A percentile compares a stretch with the other conserved stretches of the same genome.
These are phyloP conservation scores for Achaetomiella virescens DNA, from an alignment of 495 filamentous ascomycete genomes.

Conservation along the genomic window DNA sequence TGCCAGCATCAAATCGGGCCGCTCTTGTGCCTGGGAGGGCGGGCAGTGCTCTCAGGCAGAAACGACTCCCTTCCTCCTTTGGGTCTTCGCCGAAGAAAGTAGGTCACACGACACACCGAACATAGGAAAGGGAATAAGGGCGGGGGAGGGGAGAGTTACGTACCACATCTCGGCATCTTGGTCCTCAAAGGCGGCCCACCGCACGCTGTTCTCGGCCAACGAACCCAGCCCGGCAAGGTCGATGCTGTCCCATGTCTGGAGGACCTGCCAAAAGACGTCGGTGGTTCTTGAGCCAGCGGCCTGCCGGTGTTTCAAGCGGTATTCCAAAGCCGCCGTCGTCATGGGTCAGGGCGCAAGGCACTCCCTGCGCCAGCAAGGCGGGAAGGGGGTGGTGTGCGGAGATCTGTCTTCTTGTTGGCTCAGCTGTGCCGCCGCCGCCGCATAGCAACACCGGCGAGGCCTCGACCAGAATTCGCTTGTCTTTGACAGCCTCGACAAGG, in stretches of 20 bases:
- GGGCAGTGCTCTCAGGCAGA: no score
- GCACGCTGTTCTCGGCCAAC: constrained; percentile 85
- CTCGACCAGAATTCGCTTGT: constrained; percentile 82
- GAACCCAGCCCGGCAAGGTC: constrained; percentile 75
- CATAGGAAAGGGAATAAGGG: neutral
- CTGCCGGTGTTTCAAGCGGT: constrained; percentile 56
- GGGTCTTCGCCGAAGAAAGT: no score
- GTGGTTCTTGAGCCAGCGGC: constrained; percentile 63
- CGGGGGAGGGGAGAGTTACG: no score
- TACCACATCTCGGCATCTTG: constrained; percentile 60
- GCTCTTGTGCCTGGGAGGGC: no score
- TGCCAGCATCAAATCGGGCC: no score
- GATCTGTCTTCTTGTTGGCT: constrained; percentile 59
- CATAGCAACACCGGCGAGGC: constrained; percentile 81
- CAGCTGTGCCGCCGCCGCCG: no score
- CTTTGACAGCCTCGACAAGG: constrained; percentile 77
- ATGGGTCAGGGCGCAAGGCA: constrained; percentile 59
- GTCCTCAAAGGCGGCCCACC: constrained; percentile 85
- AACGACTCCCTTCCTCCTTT: neutral
- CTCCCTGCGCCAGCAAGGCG: constrained; percentile 76
- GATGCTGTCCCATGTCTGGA: constrained; percentile 80
- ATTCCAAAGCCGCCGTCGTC: constrained; percentile 74
- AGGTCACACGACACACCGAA: no score
- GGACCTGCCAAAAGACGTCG: constrained; percentile 86
- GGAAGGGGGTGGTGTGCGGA: constrained; percentile 70